These are phyloP conservation scores for Naematelia encephala DNA, from an alignment of 768 basidiomycete genomes.

Conservation along the genomic window DNA sequence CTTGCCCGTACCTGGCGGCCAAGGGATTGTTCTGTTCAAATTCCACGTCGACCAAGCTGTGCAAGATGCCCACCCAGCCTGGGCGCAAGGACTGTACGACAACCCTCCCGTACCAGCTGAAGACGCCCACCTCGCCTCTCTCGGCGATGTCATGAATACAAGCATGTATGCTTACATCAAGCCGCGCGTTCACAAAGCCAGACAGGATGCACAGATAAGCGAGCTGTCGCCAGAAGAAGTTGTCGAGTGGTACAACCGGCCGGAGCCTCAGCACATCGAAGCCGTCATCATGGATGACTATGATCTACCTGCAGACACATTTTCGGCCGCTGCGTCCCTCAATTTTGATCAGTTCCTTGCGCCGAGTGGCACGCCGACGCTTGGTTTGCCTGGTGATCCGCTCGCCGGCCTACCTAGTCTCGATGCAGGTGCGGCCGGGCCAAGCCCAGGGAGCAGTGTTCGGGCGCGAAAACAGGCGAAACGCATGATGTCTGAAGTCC, in stretches of 20 bases:
- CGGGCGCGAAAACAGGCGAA: constrained; percentile 34
- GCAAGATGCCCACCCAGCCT: constrained; percentile 28
- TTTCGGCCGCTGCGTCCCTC: neutral
- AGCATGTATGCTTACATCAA: constrained; percentile 11
- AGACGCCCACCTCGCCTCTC: constrained; percentile 17
- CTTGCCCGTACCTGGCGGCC: constrained; percentile 27
- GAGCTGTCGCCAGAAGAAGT: constrained; percentile 15
- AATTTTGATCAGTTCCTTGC: neutral
- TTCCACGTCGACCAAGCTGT: constrained; percentile 42
- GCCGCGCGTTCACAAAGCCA: constrained; percentile 10
- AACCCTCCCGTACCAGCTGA: constrained; percentile 37
- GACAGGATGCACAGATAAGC: constrained; percentile 7
- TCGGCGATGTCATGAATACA: constrained; percentile 24
- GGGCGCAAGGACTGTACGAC: constrained; percentile 41
- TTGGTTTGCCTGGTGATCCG: neutral
- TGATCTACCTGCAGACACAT: constrained; percentile 9
- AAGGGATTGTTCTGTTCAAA: constrained; percentile 39
- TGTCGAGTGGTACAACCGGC: constrained; percentile 16
- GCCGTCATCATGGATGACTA: constrained; percentile 3
- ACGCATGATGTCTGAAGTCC: constrained; percentile 18
- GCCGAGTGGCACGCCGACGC: neutral
- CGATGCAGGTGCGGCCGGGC: constrained; percentile 2
- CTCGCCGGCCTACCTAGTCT: neutral
- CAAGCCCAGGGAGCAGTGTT: constrained; percentile 19
- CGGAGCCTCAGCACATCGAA: neutral